Evolutionary conservation across 2,329 filamentous ascomycete species (phyloP).

Genomic region (Fusarium sulawesiense): DNA sequence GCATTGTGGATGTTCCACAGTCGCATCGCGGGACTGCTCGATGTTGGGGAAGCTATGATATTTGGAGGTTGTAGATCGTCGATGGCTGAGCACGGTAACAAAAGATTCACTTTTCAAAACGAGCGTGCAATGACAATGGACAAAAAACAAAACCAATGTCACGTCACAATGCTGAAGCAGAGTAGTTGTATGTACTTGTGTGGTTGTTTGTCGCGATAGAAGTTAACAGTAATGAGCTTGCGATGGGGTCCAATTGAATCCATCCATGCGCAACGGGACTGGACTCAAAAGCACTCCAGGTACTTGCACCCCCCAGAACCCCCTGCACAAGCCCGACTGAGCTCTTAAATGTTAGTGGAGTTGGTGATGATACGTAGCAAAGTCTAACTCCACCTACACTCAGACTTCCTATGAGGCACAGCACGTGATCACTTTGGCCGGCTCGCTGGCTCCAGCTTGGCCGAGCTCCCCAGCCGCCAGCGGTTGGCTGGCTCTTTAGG

Average conservation of each 20-base stretch:
- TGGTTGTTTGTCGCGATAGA: slow-evolving; percentile 26
- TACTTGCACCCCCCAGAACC: slow-evolving; percentile 17
- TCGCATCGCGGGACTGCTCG: slow-evolving; percentile 60
- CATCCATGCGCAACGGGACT: slow-evolving; percentile 24
- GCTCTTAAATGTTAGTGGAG: slow-evolving; percentile 12
- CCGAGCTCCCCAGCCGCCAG: slow-evolving; percentile 51
- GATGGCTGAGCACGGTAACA: neutral
- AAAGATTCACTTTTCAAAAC: neutral
- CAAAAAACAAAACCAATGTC: neutral
- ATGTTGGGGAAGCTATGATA: slow-evolving; percentile 39
- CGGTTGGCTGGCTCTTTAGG: slow-evolving; percentile 29
- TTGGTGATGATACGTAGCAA: slow-evolving; percentile 7
- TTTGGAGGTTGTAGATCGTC: slow-evolving; percentile 12
- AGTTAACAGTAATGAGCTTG: slow-evolving; percentile 31
- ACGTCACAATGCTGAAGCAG: neutral
- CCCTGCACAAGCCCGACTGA: slow-evolving; percentile 25
- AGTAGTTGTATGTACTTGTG: slow-evolving; percentile 13
- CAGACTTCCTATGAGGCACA: neutral
- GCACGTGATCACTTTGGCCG: slow-evolving; percentile 45
- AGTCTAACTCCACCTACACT: slow-evolving; percentile 13
- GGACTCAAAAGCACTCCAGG: slow-evolving; percentile 8
- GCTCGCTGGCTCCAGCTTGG: slow-evolving; percentile 46
- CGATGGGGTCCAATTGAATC: slow-evolving; percentile 33
- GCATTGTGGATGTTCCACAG: slow-evolving; percentile 63
- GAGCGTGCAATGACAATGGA: neutral